These are phyloP conservation scores for Botryotinia convoluta DNA, from an alignment of 2,329 filamentous ascomycete species.

Conservation along the genomic window DNA sequence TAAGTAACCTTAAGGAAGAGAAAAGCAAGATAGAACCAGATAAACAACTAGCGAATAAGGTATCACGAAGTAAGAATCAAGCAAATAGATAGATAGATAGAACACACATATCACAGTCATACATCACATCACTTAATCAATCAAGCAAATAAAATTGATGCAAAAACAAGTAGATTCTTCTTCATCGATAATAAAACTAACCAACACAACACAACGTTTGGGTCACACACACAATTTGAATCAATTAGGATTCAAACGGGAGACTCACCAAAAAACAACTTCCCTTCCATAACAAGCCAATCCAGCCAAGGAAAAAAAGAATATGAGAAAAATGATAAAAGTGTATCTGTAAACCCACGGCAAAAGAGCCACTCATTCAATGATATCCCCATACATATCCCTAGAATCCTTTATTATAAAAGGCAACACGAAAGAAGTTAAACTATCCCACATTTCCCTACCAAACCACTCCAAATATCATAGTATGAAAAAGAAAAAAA, in stretches of 20 bases:
- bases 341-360: not conserved
- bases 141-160: not conserved
- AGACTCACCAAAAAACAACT: conserved; percentile 35
- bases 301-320: conserved; percentile 21
- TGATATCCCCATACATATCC: not conserved
- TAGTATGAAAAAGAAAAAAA: conserved; percentile 20
- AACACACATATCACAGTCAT: too few species aligned
- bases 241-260: conserved; percentile 19
- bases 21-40: too few species aligned
- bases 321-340: not conserved
- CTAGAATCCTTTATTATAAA: not conserved
- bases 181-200: conserved; percentile 5
- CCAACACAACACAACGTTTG: conserved; percentile 9
- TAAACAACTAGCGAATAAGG: too few species aligned
- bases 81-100: too few species aligned
- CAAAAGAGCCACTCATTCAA: not conserved
- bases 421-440: conserved; percentile 7
- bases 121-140: not conserved
- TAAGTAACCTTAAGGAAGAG: too few species aligned
- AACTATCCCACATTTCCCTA: not conserved
- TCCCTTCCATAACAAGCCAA: conserved; percentile 20
- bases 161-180: not conserved
- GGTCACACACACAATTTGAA: conserved; percentile 11
- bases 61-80: too few species aligned
- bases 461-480: conserved; percentile 5